Conservation (phyloP, 192 early-diverging fungal species). For the Neocallimastix lanati region DNA sequence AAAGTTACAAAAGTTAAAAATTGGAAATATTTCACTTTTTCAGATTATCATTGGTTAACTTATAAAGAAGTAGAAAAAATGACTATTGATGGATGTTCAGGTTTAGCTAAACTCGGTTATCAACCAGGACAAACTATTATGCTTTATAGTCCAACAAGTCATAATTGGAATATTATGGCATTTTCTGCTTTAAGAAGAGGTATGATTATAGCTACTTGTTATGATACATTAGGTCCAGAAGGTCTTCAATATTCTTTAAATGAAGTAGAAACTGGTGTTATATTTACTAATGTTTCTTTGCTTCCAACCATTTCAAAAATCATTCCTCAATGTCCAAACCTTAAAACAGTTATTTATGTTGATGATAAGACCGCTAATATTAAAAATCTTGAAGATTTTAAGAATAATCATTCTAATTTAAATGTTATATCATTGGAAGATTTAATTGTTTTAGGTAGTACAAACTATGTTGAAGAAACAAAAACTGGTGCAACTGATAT, state of each 20-base stretch:
- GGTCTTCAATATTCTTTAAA: slow-evolving; percentile 70
- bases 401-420: slow-evolving; percentile 9
- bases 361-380: slow-evolving; percentile 29
- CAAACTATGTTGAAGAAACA: slow-evolving; percentile 29
- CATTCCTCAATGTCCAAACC: slow-evolving; percentile 21
- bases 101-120: slow-evolving; percentile 48
- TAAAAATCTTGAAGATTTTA: slow-evolving; percentile 20
- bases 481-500: slow-evolving; percentile 1
- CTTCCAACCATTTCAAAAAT: slow-evolving; percentile 45
- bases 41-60: slow-evolving; percentile 62
- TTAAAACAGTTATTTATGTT: slow-evolving; percentile 48
- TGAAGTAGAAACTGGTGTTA: slow-evolving; percentile 48
- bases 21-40: slow-evolving; percentile 67
- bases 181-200: slow-evolving; percentile 42
- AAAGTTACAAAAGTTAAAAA: slow-evolving; percentile 50
- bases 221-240: slow-evolving; percentile 66
- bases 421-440: slow-evolving; percentile 45
- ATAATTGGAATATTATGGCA: slow-evolving; percentile 45
- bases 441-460: slow-evolving; percentile 39
- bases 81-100: slow-evolving; percentile 40
- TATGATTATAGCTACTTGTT: slow-evolving; percentile 54
- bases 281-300: slow-evolving; percentile 58
- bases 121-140: slow-evolving; percentile 4
- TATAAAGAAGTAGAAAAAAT: slow-evolving; percentile 45
- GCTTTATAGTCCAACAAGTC: slow-evolving; percentile 3